These are phyloP conservation scores for Malus sylvestris DNA, from an alignment of 306 rosid species.

Conservation along the genomic window DNA sequence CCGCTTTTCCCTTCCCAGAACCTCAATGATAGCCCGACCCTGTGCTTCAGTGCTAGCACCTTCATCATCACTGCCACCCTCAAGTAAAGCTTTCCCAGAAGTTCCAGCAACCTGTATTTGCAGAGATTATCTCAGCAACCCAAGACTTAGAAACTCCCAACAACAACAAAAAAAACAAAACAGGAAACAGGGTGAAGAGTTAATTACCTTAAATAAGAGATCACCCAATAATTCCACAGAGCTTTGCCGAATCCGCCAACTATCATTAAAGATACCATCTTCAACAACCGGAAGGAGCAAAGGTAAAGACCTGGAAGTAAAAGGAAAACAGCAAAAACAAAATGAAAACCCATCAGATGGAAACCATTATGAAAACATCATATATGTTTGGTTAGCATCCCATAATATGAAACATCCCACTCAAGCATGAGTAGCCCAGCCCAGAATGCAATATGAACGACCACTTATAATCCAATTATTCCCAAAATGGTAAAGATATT, in stretches of 20 bases:
- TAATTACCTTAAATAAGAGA: conserved; percentile 79
- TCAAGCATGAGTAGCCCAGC: not conserved
- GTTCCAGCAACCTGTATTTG: conserved; percentile 90
- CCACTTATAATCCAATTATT: not conserved
- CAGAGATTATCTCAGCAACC: conserved; percentile 7
- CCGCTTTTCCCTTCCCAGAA: conserved; percentile 83
- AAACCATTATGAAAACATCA: not conserved
- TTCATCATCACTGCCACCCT: conserved; percentile 99
- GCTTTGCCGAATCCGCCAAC: conserved; percentile 96
- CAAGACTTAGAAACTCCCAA: not conserved
- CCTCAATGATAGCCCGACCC: conserved; percentile 95
- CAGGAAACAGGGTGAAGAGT: conserved; percentile 5
- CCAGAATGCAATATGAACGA: not conserved
- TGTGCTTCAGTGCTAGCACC: conserved; percentile 99
- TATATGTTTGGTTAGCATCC: not conserved
- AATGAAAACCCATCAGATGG: not conserved
- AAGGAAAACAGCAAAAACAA: not conserved
- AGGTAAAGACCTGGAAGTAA: conserved; percentile 66
- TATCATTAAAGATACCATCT: conserved; percentile 95
- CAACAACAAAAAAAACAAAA: no score
- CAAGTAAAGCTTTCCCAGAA: conserved; percentile 97
- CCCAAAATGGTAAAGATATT: not conserved
- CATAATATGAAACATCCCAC: not conserved
- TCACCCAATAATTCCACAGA: conserved; percentile 95
- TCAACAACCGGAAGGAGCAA: conserved; percentile 95